A percentile compares a stretch with the other conserved stretches of the same genome.
These are phyloP conservation scores for Thelephora aurantiotincta DNA, from an alignment of 768 basidiomycete genomes.

Conservation along the genomic window DNA sequence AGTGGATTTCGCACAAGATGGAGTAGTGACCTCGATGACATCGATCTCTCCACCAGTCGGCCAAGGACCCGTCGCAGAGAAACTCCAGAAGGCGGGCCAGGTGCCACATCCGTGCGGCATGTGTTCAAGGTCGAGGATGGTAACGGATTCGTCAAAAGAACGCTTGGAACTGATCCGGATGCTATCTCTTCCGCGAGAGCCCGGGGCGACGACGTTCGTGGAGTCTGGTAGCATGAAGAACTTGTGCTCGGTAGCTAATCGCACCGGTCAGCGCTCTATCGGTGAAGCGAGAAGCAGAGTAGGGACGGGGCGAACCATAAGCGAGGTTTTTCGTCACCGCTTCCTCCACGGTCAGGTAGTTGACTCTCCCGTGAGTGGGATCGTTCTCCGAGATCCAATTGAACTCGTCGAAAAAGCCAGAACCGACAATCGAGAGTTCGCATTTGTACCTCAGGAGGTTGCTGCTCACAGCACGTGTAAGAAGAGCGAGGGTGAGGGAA, in stretches of 20 bases:
- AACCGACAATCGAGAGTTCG: constrained; percentile 14
- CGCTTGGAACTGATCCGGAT: constrained; percentile 34
- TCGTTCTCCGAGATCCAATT: constrained; percentile 36
- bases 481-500: too few species aligned
- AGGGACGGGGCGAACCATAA: constrained; percentile 22
- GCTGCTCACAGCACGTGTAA: not conserved
- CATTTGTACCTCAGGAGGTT: not conserved
- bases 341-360: constrained; percentile 34
- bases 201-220: constrained; percentile 19
- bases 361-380: constrained; percentile 54
- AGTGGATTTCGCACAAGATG: too few species aligned
- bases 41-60: constrained; percentile 47
- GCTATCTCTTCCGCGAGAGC: constrained; percentile 42
- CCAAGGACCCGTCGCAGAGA: constrained; percentile 38
- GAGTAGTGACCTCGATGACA: constrained; percentile 36
- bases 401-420: constrained; percentile 32
- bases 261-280: not conserved
- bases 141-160: constrained; percentile 31
- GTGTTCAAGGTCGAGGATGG: constrained; percentile 38
- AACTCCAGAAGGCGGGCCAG: constrained; percentile 56
- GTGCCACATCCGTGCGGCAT: constrained; percentile 48
- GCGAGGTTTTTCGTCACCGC: constrained; percentile 31
- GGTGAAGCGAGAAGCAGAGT: constrained; percentile 1
- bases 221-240: constrained; percentile 49
- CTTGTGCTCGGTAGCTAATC: constrained; percentile 22